Evolutionary conservation across 805 yeast genomes (phyloP).

Genomic region (Wickerhamomyces xylosicus): DNA sequence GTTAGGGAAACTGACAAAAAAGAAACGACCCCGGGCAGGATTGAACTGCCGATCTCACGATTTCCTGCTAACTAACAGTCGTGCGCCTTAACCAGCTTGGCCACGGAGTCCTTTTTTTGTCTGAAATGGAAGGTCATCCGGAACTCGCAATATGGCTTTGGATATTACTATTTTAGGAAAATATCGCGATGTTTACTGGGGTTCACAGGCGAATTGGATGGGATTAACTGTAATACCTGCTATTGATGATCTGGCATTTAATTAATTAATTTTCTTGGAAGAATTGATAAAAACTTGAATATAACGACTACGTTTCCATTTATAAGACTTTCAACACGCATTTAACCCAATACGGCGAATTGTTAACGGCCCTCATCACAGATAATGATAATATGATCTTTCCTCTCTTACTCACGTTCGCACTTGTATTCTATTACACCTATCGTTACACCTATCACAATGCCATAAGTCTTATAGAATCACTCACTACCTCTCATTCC

Average conservation of each 20-base stretch:
- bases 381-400: background rate
- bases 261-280: too few relatives aligned
- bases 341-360: too few relatives aligned
- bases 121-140: too few relatives aligned
- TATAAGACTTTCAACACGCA: too few relatives aligned
- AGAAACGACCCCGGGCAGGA: background rate
- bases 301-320: too few relatives aligned
- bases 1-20: background rate
- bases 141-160: too few relatives aligned
- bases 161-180: background rate
- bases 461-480: slow-evolving; percentile 14
- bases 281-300: too few relatives aligned
- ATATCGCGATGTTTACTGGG: background rate
- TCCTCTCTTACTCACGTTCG: slow-evolving; percentile 3
- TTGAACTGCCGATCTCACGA: background rate
- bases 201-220: too few relatives aligned
- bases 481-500: slow-evolving; percentile 5
- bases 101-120: background rate
- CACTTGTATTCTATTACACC: slow-evolving; percentile 8
- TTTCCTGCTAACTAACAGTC: too few relatives aligned
- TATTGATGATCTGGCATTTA: too few relatives aligned
- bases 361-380: too few relatives aligned
- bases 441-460: slow-evolving; percentile 13
- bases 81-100: background rate
- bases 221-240: too few relatives aligned